phyloP scores from a whole-genome alignment of 2,329 filamentous ascomycete genomes.

The Seiridium cupressi region DNA sequence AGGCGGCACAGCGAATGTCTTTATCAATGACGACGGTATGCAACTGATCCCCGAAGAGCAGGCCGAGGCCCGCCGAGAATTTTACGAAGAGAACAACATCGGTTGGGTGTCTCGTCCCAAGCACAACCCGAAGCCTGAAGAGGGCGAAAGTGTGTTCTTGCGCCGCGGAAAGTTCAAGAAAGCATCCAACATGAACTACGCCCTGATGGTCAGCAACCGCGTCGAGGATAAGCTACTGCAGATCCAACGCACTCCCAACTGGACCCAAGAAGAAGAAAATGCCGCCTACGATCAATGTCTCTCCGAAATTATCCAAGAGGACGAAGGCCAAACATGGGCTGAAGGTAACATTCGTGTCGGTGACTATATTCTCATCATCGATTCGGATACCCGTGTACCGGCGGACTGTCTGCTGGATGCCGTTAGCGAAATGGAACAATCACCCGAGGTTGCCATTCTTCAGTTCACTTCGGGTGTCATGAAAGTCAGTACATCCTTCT shows the following conservation, averaged over 20 bases:
- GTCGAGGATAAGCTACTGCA: slow-evolving; percentile 67
- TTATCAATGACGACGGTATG: slow-evolving; percentile 69
- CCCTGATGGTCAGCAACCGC: slow-evolving; percentile 64
- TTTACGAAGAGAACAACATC: slow-evolving; percentile 57
- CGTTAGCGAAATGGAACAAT: slow-evolving; percentile 79
- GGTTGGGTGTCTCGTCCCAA: slow-evolving; percentile 53
- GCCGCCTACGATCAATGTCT: slow-evolving; percentile 65
- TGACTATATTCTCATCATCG: slow-evolving; percentile 77
- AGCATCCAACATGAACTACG: slow-evolving; percentile 73
- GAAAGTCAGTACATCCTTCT: slow-evolving; percentile 74
- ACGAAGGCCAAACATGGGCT: slow-evolving; percentile 69
- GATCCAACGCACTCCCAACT: slow-evolving; percentile 56
- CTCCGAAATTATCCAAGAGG: slow-evolving; percentile 63
- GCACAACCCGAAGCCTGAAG: slow-evolving; percentile 49
- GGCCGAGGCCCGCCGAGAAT: slow-evolving; percentile 47
- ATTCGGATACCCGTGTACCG: slow-evolving; percentile 78
- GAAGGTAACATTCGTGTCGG: slow-evolving; percentile 84
- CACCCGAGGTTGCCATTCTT: slow-evolving; percentile 75
- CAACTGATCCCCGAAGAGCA: slow-evolving; percentile 54
- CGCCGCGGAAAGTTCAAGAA: slow-evolving; percentile 68
- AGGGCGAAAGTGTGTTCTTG: slow-evolving; percentile 49
- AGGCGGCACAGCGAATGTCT: slow-evolving; percentile 67
- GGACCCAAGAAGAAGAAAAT: slow-evolving; percentile 69
- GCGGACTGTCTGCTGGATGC: slow-evolving; percentile 75
- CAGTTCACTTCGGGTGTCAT: slow-evolving; percentile 77